Base-by-base conservation (phyloP, 306 rosid genomes). In the Cicer yamashitae region DNA sequence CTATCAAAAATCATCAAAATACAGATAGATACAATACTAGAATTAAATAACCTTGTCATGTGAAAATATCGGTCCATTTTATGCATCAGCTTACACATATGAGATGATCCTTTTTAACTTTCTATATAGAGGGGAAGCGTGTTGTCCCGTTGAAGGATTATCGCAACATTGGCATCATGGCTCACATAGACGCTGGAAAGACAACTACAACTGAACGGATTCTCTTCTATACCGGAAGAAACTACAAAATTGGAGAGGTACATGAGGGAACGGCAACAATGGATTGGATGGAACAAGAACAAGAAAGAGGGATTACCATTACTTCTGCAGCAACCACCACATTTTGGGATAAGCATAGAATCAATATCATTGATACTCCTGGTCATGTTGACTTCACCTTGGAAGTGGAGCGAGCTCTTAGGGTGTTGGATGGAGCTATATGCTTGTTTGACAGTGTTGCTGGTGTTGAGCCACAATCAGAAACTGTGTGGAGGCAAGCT, bases 241-340 rank as follows among this genome's bases (percentile, higher is more conserved):
- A 92, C 85, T 94, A 94, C 81, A 94, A 94, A 84, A 94, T 94
- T 59, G 97, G 99, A 65, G 99, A 94, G 84, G 99, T 94, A 2
- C 99, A 94, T 1, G 97, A 94, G 77, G 99, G 97, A 76, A 90
- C 97, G 9, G 97, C 97, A 6, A 94, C 99, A 6, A 92, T 94
- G 99, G 99, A 92, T 71, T 94, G 97, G 99, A 94, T 94, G 99
- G 97, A 94, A 74, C 99, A 94, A 75, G 99, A 94, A 74, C 96
- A 94, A 82, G 99, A 94, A 83, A 82, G 97, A 84, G 99, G 99
- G 78, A 94, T 94, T 82, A 94, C 99, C 68, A 94, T 94, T 70
- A 94, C 98, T 52, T 94, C 98, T 51, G 98, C 98, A 79, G 98
- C 98, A 43, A 94, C 98, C 48, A 94, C 98, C 45, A 91, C 98